Base-by-base conservation (phyloP, 2,329 filamentous ascomycete species). In the Hawksworthiomyces lignivorus region DNA sequence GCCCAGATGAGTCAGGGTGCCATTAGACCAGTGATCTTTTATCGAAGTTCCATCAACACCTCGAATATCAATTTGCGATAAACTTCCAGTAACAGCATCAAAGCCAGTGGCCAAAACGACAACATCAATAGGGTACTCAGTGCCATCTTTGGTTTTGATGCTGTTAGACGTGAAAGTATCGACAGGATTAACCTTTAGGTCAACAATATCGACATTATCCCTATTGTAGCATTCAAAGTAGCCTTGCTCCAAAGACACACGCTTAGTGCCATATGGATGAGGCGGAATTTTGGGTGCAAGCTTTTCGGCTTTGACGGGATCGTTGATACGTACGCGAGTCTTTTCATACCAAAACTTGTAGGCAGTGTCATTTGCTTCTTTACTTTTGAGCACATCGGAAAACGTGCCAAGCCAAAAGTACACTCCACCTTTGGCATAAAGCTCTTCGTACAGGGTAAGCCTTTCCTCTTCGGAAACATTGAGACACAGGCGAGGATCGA, bases 151-250 rank as follows among this genome's bases (percentile, higher is more conserved):
- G 2, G 62, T 59, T 14, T 53, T 44, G 36, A 75, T 62, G 1
- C 69, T 69, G 0, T 47, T 59, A 3, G 54, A 51, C 0, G 58
- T 63, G 20, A 72, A 61, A 8, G 56, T 50, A 5, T 52, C 52
- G 43, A 76, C 70, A 0, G 64, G 59, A 3, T 61, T 64, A 8
- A 59, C 51, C 10, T 64, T 67, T 12, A 72, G 48, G 35, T 68
- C 58, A 2, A 75, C 57, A 4, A 74, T 46, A 0, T 67, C 52
- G 3, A 74, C 68, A 24, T 70, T 65, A 1, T 59, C 54, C 17
- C 59, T 60, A 46, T 72, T 65, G 40, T 68, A 62, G 4, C 64
- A 58, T 45, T 76, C 72, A 48, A 67, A 76, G 50, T 70, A 75
- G 30, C 60, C 56, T 26, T 66, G 56, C 47, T 76, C 72, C 0